phyloP scores from a whole-genome alignment of 257 asterid species.

The Rhazya stricta region DNA sequence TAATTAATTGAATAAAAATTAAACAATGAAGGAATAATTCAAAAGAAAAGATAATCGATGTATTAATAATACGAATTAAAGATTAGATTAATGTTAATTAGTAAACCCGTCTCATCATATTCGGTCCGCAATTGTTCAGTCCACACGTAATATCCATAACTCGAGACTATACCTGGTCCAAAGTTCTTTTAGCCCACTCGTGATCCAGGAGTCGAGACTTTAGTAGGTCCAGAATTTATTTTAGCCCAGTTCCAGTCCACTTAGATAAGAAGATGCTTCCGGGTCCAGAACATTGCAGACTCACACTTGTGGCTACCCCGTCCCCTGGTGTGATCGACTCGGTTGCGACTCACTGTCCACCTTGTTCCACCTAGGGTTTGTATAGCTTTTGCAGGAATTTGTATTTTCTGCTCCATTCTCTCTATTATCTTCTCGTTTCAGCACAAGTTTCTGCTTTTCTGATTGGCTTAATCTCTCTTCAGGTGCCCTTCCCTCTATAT shows the following conservation, averaged over 20 bases:
- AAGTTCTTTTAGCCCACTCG: not conserved
- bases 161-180: no score
- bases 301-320: not conserved
- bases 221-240: not conserved
- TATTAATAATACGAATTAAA: no score
- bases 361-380: constrained; percentile 4
- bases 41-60: no score
- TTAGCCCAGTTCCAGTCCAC: not conserved
- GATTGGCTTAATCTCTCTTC: not conserved
- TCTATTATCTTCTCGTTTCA: not conserved
- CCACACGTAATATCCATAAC: no score
- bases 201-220: not conserved
- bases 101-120: no score
- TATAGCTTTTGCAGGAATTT: not conserved
- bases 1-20: no score
- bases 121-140: no score
- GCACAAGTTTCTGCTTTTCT: not conserved
- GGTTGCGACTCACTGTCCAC: not conserved
- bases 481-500: not conserved
- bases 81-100: no score
- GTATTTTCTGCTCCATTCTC: not conserved
- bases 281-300: not conserved
- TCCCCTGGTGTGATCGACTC: not conserved
- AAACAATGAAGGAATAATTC: no score
- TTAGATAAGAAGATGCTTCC: not conserved